phyloP scores from a whole-genome alignment of 345 rosid species.

The Crucihimalaya himalaica region DNA sequence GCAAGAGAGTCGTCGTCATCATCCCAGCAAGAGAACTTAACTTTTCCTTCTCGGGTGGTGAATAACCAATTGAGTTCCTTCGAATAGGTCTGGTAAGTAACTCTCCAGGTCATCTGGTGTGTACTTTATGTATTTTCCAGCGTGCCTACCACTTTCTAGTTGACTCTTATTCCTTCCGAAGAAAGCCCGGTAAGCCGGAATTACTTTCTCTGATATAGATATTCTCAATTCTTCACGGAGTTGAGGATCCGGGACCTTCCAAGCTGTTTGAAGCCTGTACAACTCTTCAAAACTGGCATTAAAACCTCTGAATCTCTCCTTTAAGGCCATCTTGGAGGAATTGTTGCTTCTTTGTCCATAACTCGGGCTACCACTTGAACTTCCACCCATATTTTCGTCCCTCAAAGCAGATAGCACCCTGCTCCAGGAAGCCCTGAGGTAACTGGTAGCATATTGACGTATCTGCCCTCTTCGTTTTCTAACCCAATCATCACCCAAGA shows the following conservation, averaged over 20 bases:
- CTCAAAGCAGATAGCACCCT: conserved; percentile 75
- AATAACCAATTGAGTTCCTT: conserved; percentile 79
- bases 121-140: conserved; percentile 93
- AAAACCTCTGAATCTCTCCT: conserved; percentile 86
- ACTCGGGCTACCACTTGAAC: conserved; percentile 67
- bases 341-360: conserved; percentile 44
- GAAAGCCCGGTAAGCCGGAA: conserved; percentile 92
- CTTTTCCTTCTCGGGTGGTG: conserved; percentile 79
- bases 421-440: conserved; percentile 92
- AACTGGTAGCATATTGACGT: conserved; percentile 84
- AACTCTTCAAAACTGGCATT: conserved; percentile 89
- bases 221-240: conserved; percentile 93
- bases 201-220: conserved; percentile 84
- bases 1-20: background rate
- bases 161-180: conserved; percentile 80
- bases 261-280: conserved; percentile 83
- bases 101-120: conserved; percentile 89
- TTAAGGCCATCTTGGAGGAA: conserved; percentile 76
- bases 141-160: conserved; percentile 78
- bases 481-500: conserved; percentile 92
- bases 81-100: conserved; percentile 76
- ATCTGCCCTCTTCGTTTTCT: conserved; percentile 79
- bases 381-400: conserved; percentile 76
- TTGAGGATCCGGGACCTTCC: conserved; percentile 95
- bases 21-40: conserved; percentile 33